Conservation (phyloP, 345 rosid species). For the Bruguiera gymnorhiza region DNA sequence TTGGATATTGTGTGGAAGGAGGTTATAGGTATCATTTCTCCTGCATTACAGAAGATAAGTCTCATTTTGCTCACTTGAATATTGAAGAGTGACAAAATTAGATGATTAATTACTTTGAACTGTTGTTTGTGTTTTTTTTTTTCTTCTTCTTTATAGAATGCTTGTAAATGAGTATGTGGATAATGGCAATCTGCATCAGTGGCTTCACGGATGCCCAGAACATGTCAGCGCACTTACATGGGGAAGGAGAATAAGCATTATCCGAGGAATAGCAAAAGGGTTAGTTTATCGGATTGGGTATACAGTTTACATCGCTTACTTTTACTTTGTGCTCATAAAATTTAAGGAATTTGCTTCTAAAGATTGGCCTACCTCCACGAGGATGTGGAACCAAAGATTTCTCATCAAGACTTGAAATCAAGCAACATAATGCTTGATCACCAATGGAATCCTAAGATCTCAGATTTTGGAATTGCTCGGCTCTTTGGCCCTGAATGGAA, state of each 20-base stretch:
- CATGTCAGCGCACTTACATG: slow-evolving; percentile 49
- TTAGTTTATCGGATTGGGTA: not conserved
- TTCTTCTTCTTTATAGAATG: slow-evolving; percentile 38
- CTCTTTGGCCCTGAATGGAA: slow-evolving; percentile 22
- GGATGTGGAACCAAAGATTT: slow-evolving; percentile 55
- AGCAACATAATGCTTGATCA: slow-evolving; percentile 68
- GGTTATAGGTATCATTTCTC: slow-evolving; percentile 43
- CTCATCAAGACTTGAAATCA: slow-evolving; percentile 57
- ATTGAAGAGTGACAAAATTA: not conserved
- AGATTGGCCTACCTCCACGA: slow-evolving; percentile 79
- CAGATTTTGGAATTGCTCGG: slow-evolving; percentile 48
- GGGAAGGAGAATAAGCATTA: slow-evolving; percentile 52
- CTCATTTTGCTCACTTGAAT: not conserved
- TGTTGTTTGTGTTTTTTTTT: not conserved
- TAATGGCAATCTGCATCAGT: slow-evolving; percentile 66
- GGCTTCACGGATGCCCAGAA: slow-evolving; percentile 65
- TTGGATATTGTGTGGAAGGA: slow-evolving; percentile 64
- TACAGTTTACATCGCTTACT: not conserved
- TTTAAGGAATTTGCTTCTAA: slow-evolving; percentile 12
- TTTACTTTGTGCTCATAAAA: not conserved
- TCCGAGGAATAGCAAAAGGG: slow-evolving; percentile 84
- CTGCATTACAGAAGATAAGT: not conserved
- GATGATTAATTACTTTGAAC: not conserved
- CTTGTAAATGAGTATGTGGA: slow-evolving; percentile 64
- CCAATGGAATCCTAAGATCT: slow-evolving; percentile 71